A percentile compares a stretch with the other conserved stretches of the same genome.
Conservation (phyloP, 768 basidiomycete genomes). For the Lentinula raphanica region DNA sequence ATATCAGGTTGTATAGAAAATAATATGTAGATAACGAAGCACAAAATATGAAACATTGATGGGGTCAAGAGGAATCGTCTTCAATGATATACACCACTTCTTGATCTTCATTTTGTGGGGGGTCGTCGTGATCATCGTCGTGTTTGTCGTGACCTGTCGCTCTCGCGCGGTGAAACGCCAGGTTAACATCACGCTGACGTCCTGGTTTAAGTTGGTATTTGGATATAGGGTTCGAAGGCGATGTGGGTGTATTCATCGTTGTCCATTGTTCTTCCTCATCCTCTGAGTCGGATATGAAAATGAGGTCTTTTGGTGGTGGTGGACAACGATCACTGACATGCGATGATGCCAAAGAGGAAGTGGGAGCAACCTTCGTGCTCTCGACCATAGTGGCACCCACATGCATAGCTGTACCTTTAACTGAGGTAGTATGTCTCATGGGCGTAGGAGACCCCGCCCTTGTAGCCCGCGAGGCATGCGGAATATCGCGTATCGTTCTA, state of each 20-base stretch:
- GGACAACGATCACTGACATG: background rate
- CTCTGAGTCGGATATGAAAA: slow-evolving; percentile 1
- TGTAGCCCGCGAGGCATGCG: slow-evolving; percentile 1
- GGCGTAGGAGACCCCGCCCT: slow-evolving; percentile 3
- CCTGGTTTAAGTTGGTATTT: background rate
- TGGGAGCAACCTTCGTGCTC: background rate
- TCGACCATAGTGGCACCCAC: background rate
- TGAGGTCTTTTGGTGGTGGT: background rate
- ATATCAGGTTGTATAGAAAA: no score
- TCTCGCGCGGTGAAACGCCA: background rate
- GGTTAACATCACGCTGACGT: background rate
- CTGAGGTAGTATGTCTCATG: background rate
- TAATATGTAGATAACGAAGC: no score
- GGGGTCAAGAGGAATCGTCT: background rate
- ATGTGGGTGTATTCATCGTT: no score
- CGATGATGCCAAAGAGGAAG: background rate
- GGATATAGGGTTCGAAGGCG: no score
- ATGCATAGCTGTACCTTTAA: background rate
- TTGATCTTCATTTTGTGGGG: background rate
- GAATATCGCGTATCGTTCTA: slow-evolving; percentile 3
- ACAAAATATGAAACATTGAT: background rate
- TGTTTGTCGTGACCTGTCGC: background rate
- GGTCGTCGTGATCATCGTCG: background rate
- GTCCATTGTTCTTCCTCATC: background rate
- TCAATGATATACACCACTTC: background rate